A percentile compares a stretch with the other conserved stretches of the same genome.
phyloP scores from a whole-genome alignment of 495 filamentous ascomycete species.

The Platismatia glauca region DNA sequence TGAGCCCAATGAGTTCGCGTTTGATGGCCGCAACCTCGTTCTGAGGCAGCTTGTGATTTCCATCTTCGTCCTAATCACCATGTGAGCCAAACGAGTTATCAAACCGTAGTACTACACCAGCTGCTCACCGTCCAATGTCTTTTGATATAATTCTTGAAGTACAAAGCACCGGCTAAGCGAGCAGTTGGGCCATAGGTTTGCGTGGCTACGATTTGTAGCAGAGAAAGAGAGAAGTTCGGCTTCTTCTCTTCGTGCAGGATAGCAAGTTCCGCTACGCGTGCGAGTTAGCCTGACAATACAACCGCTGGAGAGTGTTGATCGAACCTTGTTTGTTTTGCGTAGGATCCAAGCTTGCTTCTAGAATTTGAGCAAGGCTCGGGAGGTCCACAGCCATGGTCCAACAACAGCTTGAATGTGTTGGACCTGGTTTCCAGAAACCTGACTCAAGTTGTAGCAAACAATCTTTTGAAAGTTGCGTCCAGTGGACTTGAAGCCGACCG shows the following conservation, averaged over 20 bases:
- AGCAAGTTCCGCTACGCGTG: slow-evolving; percentile 60
- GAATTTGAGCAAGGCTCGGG: slow-evolving; percentile 62
- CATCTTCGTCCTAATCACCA: slow-evolving; percentile 65
- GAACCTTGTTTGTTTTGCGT: slow-evolving; percentile 79
- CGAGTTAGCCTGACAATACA: slow-evolving; percentile 1
- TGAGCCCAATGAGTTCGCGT: slow-evolving; percentile 84
- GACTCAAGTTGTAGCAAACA: not conserved
- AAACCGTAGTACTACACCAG: not conserved
- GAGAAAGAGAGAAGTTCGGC: slow-evolving; percentile 74
- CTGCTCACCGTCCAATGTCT: slow-evolving; percentile 68
- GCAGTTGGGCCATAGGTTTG: slow-evolving; percentile 59
- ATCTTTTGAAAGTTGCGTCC: not conserved
- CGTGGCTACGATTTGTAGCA: slow-evolving; percentile 80
- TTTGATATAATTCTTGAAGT: slow-evolving; percentile 97
- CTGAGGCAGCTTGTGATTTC: slow-evolving; percentile 72
- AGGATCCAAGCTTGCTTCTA: slow-evolving; percentile 81
- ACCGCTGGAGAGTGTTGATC: slow-evolving; percentile 14
- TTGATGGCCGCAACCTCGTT: slow-evolving; percentile 86
- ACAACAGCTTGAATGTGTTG: slow-evolving; percentile 20
- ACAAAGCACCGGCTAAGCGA: slow-evolving; percentile 82
- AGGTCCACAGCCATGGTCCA: slow-evolving; percentile 67
- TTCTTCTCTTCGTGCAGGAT: slow-evolving; percentile 68
- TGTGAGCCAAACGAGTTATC: slow-evolving; percentile 13
- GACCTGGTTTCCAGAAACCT: not conserved
- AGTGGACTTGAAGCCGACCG: not conserved